phyloP scores from a whole-genome alignment of 129 eudicot genomes.

The Flaveria robusta region DNA sequence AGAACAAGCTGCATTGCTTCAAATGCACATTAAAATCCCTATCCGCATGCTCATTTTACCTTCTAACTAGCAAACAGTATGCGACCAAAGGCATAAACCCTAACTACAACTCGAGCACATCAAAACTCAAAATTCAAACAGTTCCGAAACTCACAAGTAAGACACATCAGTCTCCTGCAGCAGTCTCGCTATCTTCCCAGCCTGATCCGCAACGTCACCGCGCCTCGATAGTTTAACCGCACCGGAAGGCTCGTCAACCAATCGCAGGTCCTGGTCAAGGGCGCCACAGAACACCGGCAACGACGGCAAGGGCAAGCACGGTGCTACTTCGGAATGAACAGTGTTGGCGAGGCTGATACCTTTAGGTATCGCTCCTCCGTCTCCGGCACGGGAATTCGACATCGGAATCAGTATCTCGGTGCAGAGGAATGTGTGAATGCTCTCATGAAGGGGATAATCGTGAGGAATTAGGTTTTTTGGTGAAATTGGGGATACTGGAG shows the following conservation, averaged over 20 bases:
- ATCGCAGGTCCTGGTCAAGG: conserved; percentile 70
- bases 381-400: conserved; percentile 53
- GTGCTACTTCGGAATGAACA: conserved; percentile 83
- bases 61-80: background rate
- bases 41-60: conserved; percentile 8
- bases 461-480: conserved; percentile 28
- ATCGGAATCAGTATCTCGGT: conserved; percentile 36
- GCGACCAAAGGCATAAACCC: conserved; percentile 14
- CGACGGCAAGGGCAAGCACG: conserved; percentile 91
- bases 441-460: conserved; percentile 29
- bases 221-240: conserved; percentile 40
- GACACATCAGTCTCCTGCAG: conserved; percentile 72
- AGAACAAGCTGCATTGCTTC: conserved; percentile 1
- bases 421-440: conserved; percentile 29
- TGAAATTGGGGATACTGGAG: conserved; percentile 16
- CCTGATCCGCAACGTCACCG: conserved; percentile 54
- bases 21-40: conserved; percentile 15
- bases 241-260: conserved; percentile 56
- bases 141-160: conserved; percentile 67
- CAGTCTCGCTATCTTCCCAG: conserved; percentile 63
- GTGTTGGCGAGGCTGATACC: conserved; percentile 84
- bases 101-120: conserved; percentile 15
- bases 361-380: conserved; percentile 47
- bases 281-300: conserved; percentile 90
- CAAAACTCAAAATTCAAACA: conserved; percentile 24